Base-by-base conservation (phyloP, 2,329 filamentous ascomycete genomes). In the Trichoderma aggressivum region DNA sequence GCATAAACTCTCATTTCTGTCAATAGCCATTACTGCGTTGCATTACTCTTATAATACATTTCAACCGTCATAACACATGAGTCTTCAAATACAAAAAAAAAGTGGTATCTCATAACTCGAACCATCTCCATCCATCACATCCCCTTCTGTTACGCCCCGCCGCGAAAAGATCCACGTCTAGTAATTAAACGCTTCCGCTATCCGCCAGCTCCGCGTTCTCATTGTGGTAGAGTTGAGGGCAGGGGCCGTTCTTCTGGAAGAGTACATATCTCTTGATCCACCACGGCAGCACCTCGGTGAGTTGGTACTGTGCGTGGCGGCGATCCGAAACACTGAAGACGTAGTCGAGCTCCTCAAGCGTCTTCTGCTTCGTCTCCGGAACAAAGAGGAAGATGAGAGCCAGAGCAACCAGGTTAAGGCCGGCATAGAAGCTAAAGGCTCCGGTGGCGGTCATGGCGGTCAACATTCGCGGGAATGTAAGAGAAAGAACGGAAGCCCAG, bases 401-500 rank as follows among this genome's bases (percentile, higher is more conserved):
- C 75, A 84, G 81, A 0, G 83, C 83, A 1, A 84, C 75, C 1
- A 83, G 70, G 73, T 86, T 86, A 47, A 86, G 81, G 1, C 80
- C 84, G 0, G 83, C 83, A 62, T 85, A 86, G 75, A 84, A 80
- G 3, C 80, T 81, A 65, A 79, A 79, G 18, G 78, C 77, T 62
- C 78, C 78, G 0, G 78, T 77, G 2, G 78, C 72, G 0, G 77
- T 78, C 78, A 80, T 78, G 68, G 78, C 78, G 11, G 74, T 76
- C 66, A 75, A 73, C 79, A 80, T 79, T 14, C 77, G 74, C 0
- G 87, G 88, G 74, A 89, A 88, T 0, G 87, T 90, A 56, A 91
- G 83, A 16, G 85, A 83, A 34, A 88, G 80, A 0, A 90, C 83
- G 2, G 84, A 82, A 0, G 85, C 86, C 73, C 74, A 72, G 26